phyloP scores from a whole-genome alignment of 164 flowering plant genomes.

The Annona squamosa region DNA sequence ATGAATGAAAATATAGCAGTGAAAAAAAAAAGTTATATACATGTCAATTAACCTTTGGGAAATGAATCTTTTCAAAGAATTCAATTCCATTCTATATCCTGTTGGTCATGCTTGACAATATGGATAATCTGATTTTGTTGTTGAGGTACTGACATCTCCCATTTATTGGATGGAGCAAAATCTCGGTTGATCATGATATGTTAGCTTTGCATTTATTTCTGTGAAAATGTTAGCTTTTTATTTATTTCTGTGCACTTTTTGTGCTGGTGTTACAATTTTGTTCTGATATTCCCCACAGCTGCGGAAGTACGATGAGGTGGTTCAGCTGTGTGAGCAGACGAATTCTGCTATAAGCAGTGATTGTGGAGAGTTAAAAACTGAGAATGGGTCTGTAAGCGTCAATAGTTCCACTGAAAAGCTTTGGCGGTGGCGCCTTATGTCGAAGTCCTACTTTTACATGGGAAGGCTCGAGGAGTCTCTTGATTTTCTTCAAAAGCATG shows the following conservation, averaged over 20 bases:
- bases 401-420: conserved; percentile 26
- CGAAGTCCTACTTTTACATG: conserved; percentile 59
- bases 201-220: not conserved
- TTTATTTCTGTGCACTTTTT: not conserved
- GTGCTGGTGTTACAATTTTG: not conserved
- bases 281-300: conserved; percentile 32
- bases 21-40: too few species aligned
- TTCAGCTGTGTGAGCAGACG: conserved; percentile 73
- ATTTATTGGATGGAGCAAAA: not conserved
- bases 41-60: too few species aligned
- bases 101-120: not conserved
- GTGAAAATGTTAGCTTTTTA: not conserved
- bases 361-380: conserved; percentile 11
- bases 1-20: too few species aligned
- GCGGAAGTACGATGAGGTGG: conserved; percentile 62
- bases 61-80: too few species aligned
- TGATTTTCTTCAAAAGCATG: conserved; percentile 52
- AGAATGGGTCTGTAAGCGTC: conserved; percentile 20
- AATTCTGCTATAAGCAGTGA: conserved; percentile 25
- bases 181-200: not conserved
- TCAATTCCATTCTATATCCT: too few species aligned
- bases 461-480: conserved; percentile 85
- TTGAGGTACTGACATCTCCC: not conserved
- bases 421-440: conserved; percentile 60
- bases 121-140: not conserved